Evolutionary conservation across 2,329 filamentous ascomycete genomes (phyloP).

Genomic region (Talaromyces pinophilus): DNA sequence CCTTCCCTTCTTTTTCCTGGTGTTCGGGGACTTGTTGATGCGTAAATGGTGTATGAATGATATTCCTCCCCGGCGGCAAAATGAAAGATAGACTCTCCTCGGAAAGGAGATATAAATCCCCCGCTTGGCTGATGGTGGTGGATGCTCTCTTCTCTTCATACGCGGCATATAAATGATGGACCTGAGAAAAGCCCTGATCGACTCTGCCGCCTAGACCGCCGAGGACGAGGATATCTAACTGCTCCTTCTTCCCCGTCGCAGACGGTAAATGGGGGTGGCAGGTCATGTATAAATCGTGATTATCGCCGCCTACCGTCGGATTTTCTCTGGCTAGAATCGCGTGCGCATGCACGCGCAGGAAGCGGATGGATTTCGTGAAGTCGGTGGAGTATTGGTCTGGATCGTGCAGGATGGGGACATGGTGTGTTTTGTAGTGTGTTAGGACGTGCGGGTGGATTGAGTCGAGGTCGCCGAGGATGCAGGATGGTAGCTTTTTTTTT

Average conservation of each 20-base stretch:
- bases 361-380: slow-evolving; percentile 77
- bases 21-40: slow-evolving; percentile 26
- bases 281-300: slow-evolving; percentile 23
- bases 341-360: slow-evolving; percentile 49
- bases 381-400: slow-evolving; percentile 87
- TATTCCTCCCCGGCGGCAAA: slow-evolving; percentile 68
- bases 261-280: slow-evolving; percentile 3
- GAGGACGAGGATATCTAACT: slow-evolving; percentile 72
- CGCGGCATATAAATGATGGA: slow-evolving; percentile 74
- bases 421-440: slow-evolving; percentile 64
- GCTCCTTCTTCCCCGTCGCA: slow-evolving; percentile 19
- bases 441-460: slow-evolving; percentile 67
- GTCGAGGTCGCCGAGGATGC: slow-evolving; percentile 89
- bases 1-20: not conserved
- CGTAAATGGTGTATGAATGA: slow-evolving; percentile 62
- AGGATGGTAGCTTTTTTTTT: slow-evolving; percentile 56
- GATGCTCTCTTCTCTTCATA: slow-evolving; percentile 39
- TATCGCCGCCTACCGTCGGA: slow-evolving; percentile 16
- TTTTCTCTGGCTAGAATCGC: slow-evolving; percentile 29
- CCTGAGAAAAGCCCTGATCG: slow-evolving; percentile 85
- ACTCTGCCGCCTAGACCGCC: slow-evolving; percentile 87
- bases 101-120: slow-evolving; percentile 71
- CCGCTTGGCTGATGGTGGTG: not conserved
- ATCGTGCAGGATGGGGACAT: slow-evolving; percentile 67
- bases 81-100: slow-evolving; percentile 80